Evolutionary conservation across 1,139 yeast genomes (phyloP), one percentile per base, ranked within the genome.

Genomic region (Yamadazyma friedrichii): DNA sequence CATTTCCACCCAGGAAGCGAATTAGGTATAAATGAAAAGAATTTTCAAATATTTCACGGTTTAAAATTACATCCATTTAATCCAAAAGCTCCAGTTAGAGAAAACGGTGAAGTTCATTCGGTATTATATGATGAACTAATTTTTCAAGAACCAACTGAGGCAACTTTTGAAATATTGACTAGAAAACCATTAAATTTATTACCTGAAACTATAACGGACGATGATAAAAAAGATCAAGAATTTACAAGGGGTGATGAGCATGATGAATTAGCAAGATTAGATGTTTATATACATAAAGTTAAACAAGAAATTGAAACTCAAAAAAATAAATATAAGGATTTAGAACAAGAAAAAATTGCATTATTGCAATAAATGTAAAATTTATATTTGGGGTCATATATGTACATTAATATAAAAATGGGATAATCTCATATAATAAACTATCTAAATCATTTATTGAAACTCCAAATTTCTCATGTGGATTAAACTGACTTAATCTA

Each of bases 81-180:
- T 33, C 79, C 74, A 0, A 69, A 69, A 42, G 45, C 50, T 9
- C 70, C 72, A 4, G 55, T 54, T 4, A 59, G 61, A 38, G 74
- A 67, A 43, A 67, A 65, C 45, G 77, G 76, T 1, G 76, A 70
- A 42, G 74, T 73, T 1, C 82, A 88, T 52, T 80, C 93, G 35
- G 78, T 86, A 4, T 70, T 84, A 35, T 93, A 85, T 57, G 98
- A 93, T 56, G 98, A 93, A 59, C 68, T 93, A 30, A 96, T 93
- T 9, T 93, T 94, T 57, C 89, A 87, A 58, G 99, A 93, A 59
- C 99, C 99, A 2, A 89, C 97, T 2, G 98, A 93, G 53, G 76
- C 76, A 24, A 80, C 89, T 62, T 91, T 93, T 62, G 88, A 85
- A 50, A 67, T 82, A 6, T 71, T 93, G 53, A 88, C 96, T 9